Conservation (phyloP, 192 early-diverging fungal species). For the Dimargaris verticillata region DNA sequence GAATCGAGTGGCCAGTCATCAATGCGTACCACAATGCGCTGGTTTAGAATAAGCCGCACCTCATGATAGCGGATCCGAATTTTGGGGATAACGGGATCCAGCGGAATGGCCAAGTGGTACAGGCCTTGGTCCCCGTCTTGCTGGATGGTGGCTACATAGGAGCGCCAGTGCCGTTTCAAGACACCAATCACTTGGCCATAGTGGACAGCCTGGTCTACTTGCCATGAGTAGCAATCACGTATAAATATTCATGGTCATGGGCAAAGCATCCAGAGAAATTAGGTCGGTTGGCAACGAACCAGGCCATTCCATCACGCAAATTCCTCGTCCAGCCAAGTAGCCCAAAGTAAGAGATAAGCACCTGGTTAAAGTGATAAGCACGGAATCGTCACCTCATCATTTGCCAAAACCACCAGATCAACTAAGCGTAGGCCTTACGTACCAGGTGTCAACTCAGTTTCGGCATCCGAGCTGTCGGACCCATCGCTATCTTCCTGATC, state of each 20-base stretch:
- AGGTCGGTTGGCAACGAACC: neutral
- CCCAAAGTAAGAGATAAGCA: neutral
- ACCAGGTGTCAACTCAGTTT: neutral
- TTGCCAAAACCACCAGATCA: too few species aligned
- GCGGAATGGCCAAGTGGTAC: constrained; percentile 45
- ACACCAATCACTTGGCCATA: constrained; percentile 40
- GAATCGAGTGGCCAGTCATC: constrained; percentile 53
- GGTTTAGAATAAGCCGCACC: constrained; percentile 29
- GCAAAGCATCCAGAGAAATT: neutral
- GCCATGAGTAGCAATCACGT: neutral
- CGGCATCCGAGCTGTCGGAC: neutral
- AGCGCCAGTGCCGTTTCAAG: constrained; percentile 48
- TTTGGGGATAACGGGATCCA: constrained; percentile 51
- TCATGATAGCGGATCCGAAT: constrained; percentile 57
- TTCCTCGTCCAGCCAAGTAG: neutral
- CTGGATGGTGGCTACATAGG: constrained; percentile 61
- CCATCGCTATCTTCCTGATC: neutral
- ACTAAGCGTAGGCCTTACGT: too few species aligned
- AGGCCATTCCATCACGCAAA: neutral
- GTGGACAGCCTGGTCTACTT: neutral
- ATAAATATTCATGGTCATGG: neutral
- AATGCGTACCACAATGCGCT: constrained; percentile 55
- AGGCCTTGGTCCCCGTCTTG: constrained; percentile 26
- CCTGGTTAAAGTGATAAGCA: neutral
- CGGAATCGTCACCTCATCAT: too few species aligned